Conservation (phyloP, 176 grass and related monocot species). For the Hyparrhenia diplandra region DNA sequence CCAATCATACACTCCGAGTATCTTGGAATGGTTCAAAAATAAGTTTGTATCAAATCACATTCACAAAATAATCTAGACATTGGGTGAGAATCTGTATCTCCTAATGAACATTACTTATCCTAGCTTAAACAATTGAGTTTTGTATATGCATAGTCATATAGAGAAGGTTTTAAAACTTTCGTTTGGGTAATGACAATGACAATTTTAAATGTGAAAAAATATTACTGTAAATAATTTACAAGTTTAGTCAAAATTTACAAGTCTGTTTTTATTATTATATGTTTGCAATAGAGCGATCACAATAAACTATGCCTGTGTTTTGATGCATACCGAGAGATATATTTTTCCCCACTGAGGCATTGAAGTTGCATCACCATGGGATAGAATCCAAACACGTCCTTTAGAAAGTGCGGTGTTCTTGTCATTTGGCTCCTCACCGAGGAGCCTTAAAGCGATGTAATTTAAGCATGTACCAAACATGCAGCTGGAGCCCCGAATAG, state of each 20-base stretch:
- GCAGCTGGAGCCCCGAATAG: background rate
- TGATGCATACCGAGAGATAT: conserved; percentile 23
- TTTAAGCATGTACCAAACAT: conserved; percentile 39
- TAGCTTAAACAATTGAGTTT: too few relatives aligned
- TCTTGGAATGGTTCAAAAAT: background rate
- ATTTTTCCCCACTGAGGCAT: conserved; percentile 30
- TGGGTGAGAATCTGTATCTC: too few relatives aligned
- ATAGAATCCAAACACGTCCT: conserved; percentile 9
- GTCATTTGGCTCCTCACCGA: background rate
- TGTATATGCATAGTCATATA: too few relatives aligned
- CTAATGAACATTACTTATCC: too few relatives aligned
- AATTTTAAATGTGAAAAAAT: too few relatives aligned
- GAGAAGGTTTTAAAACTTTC: too few relatives aligned
- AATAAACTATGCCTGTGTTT: too few relatives aligned
- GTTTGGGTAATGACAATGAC: too few relatives aligned
- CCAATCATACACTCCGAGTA: conserved; percentile 59
- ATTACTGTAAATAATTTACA: too few relatives aligned
- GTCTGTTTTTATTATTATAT: background rate
- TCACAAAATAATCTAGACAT: background rate
- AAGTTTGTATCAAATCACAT: background rate
- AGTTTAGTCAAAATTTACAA: too few relatives aligned
- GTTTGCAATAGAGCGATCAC: background rate
- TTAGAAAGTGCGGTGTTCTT: background rate
- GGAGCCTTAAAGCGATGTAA: conserved; percentile 23
- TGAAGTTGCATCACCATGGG: background rate